Conservation (phyloP, 1,139 yeast genomes). For the Spathaspora sp. region DNA sequence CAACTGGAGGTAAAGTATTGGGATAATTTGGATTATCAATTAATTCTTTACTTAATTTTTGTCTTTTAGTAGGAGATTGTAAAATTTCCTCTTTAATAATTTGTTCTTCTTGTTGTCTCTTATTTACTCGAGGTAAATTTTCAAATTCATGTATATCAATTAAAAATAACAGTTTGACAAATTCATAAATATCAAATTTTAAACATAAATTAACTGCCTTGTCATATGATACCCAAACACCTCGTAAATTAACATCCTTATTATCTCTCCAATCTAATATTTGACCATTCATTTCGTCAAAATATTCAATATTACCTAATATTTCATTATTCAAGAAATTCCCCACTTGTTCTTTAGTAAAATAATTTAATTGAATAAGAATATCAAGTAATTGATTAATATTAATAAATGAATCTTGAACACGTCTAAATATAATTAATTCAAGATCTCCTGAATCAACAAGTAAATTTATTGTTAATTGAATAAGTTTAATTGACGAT, state of each 20-base stretch:
- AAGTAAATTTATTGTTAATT: slow-evolving; percentile 21
- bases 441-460: slow-evolving; percentile 10
- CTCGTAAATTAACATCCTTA: slow-evolving; percentile 27
- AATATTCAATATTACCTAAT: slow-evolving; percentile 30
- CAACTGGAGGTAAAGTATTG: slow-evolving; percentile 54
- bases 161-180: slow-evolving; percentile 39
- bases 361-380: slow-evolving; percentile 29
- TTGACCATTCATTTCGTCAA: slow-evolving; percentile 17
- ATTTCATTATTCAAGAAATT: slow-evolving; percentile 37
- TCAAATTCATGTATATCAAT: slow-evolving; percentile 50
- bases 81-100: slow-evolving; percentile 10
- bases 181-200: slow-evolving; percentile 42
- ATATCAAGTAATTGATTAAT: slow-evolving; percentile 38
- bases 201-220: slow-evolving; percentile 43
- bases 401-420: slow-evolving; percentile 46
- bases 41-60: slow-evolving; percentile 22
- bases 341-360: slow-evolving; percentile 25
- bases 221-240: slow-evolving; percentile 48
- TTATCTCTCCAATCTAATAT: slow-evolving; percentile 30
- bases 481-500: slow-evolving; percentile 41
- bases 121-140: slow-evolving; percentile 29
- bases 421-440: slow-evolving; percentile 36
- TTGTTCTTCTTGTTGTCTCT: slow-evolving; percentile 14
- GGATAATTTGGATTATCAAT: slow-evolving; percentile 48
- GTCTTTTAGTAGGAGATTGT: slow-evolving; percentile 38